Conservation (phyloP, 2,329 filamentous ascomycete genomes). For the Fusarium paranaense region DNA sequence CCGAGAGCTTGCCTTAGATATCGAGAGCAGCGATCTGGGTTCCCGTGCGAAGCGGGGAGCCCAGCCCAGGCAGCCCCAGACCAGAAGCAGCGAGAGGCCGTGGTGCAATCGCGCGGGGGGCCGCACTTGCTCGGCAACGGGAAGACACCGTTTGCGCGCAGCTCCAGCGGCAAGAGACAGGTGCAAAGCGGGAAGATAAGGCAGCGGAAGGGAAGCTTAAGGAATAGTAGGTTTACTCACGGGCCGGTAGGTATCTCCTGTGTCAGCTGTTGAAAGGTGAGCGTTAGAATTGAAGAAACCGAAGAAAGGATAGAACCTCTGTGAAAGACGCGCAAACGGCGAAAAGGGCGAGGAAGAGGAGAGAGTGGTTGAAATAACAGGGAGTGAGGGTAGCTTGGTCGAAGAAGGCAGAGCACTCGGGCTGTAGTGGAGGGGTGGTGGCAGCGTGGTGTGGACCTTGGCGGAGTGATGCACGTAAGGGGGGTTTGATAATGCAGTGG, state of each 20-base stretch:
- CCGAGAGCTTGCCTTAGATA: conserved; percentile 21
- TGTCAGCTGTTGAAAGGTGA: conserved; percentile 66
- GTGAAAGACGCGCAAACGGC: conserved; percentile 40
- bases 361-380: conserved; percentile 49
- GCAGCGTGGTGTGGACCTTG: conserved; percentile 57
- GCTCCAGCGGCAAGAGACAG: conserved; percentile 5
- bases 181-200: conserved; percentile 13
- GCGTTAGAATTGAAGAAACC: conserved; percentile 39
- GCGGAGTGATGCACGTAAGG: conserved; percentile 60
- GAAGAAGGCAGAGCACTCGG: conserved; percentile 34
- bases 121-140: conserved; percentile 30
- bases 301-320: conserved; percentile 39
- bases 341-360: conserved; percentile 42
- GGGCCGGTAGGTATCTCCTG: conserved; percentile 71
- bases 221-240: conserved; percentile 56
- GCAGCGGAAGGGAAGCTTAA: conserved; percentile 12
- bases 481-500: conserved; percentile 52
- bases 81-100: conserved; percentile 24
- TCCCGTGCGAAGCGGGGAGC: conserved; percentile 35
- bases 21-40: conserved; percentile 26
- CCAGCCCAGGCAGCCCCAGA: conserved; percentile 10
- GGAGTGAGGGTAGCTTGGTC: conserved; percentile 46
- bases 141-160: conserved; percentile 28
- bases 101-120: conserved; percentile 36
- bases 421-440: conserved; percentile 51